Base-by-base conservation (phyloP, 2,329 filamentous ascomycete species). In the Xylariomycetidae sp. region DNA sequence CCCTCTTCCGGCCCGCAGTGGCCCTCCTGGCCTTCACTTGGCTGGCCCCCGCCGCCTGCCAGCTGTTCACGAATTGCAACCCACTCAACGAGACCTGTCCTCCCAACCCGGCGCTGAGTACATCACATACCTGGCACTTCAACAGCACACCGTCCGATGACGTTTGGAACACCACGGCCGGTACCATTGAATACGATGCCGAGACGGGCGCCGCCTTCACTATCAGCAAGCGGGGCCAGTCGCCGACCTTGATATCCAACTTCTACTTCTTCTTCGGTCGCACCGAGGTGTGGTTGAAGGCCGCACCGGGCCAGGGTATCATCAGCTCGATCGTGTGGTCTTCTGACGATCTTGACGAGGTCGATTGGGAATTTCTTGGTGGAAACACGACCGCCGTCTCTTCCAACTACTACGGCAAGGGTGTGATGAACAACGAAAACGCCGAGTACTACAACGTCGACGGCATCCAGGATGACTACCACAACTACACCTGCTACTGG, bases 241-340 rank as follows among this genome's bases (percentile, higher is more conserved):
- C 86, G 1, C 85, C 87, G 1, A 93, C 86, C 1, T 74, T 94
- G 41, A 74, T 79, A 44, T 79, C 83, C 29, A 77, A 79, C 48
- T 90, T 88, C 57, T 92, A 87, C 64, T 83, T 94, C 60, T 88
- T 93, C 67, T 90, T 83, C 46, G 87, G 87, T 34, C 76, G 79
- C 39, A 79, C 86, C 35, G 85, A 92, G 59, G 72, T 90, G 37
- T 70, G 76, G 46, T 74, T 93, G 67, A 85, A 86, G 64, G 83
- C 84, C 4, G 79, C 88, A 1, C 63, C 68, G 1, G 88, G 88
- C 13, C 65, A 64, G 6, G 88, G 88, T 32, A 80, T 95, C 42
- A 76, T 95, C 48, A 87, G 80, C 51, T 79, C 84, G 41, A 80
- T 93, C 52, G 89, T 94, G 55, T 72, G 90, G 58, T 71, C 92